Evolutionary conservation across 2,329 filamentous ascomycete species (phyloP), one percentile per base, ranked within the genome.

Genomic region (Pestalotiopsis sp.): DNA sequence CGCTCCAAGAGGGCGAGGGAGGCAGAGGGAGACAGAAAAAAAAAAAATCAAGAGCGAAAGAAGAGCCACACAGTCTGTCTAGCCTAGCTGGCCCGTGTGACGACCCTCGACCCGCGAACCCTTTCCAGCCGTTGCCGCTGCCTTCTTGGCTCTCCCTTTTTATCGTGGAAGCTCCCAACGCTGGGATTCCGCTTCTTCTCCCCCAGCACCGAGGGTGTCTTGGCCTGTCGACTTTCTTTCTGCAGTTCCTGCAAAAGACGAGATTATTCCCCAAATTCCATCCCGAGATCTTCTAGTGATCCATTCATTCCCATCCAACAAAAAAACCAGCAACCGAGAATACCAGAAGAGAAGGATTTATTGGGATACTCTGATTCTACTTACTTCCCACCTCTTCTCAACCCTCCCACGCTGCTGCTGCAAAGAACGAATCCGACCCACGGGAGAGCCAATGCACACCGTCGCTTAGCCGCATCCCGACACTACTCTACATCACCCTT

Each of bases 61-160:
- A 20, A 23, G 39, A 65, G 62, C 62, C 62, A 65, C 62, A 61
- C 59, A 61, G 59, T 61, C 27, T 39, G 12, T 13, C 27, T 36
- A 13, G 59, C 36, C n/a, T 39, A 12, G 25, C 27, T 36, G 25
- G 59, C 36, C 31, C 25, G 59, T 52, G 45, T 61, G 59, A 39
- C 61, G 38, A 64, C 38, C 38, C 39, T 52, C 38, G 61, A 57
- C 49, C 63, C 41, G 49, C 39, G 63, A 66, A 58, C 63, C 41
- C 63, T 57, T 66, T 38, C 23, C 39, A 14, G n/a, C 65, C 59
- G 52, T 61, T 67, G 59, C 59, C 59, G 57, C 14, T 36, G 25
- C 17, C 31, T 27, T 61, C 65, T 36, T 52, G 41, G 63, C 65
- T 49, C 52, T 61, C 65, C 65, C 36, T 61, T 59, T 61, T 67